Evolutionary conservation across 768 basidiomycete genomes (phyloP).

Genomic region (Lactifluus subvellereus): DNA sequence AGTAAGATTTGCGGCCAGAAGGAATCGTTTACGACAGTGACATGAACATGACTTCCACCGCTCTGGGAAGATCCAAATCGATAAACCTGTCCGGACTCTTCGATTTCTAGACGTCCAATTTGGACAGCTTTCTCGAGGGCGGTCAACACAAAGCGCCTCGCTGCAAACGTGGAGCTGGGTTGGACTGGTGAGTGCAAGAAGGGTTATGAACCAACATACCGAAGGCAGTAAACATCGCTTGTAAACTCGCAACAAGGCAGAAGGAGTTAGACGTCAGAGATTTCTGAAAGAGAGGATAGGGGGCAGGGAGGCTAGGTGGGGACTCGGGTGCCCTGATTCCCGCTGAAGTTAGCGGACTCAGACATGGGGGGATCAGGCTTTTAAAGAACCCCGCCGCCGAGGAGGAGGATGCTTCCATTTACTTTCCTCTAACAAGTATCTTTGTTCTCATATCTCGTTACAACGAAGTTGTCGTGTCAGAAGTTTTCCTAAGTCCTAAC

Average conservation of each 20-base stretch:
- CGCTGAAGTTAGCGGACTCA: too few species aligned
- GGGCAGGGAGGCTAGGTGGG: too few species aligned
- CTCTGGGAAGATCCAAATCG: slow-evolving; percentile 26
- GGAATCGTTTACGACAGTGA: slow-evolving; percentile 30
- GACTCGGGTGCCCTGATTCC: too few species aligned
- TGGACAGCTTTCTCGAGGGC: slow-evolving; percentile 27
- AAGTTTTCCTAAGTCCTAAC: too few species aligned
- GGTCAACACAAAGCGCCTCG: slow-evolving; percentile 28
- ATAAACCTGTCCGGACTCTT: slow-evolving; percentile 27
- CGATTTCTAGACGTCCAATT: slow-evolving; percentile 29
- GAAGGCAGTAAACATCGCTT: slow-evolving; percentile 3
- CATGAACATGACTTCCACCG: slow-evolving; percentile 18
- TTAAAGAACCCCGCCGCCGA: too few species aligned
- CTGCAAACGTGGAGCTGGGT: slow-evolving; percentile 14
- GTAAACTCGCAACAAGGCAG: not conserved
- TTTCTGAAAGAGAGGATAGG: too few species aligned
- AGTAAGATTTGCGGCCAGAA: slow-evolving; percentile 35
- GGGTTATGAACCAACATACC: not conserved
- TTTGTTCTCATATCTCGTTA: too few species aligned
- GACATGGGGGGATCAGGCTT: too few species aligned
- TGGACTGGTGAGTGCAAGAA: not conserved
- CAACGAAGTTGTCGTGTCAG: too few species aligned
- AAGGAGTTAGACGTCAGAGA: not conserved
- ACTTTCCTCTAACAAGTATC: too few species aligned
- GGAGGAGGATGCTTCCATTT: too few species aligned